Percentiles rank a stretch among this genome's conserved stretches.
Evolutionary conservation across 257 asterid genomes (phyloP).

Genomic region (Solanum gandarillasii): DNA sequence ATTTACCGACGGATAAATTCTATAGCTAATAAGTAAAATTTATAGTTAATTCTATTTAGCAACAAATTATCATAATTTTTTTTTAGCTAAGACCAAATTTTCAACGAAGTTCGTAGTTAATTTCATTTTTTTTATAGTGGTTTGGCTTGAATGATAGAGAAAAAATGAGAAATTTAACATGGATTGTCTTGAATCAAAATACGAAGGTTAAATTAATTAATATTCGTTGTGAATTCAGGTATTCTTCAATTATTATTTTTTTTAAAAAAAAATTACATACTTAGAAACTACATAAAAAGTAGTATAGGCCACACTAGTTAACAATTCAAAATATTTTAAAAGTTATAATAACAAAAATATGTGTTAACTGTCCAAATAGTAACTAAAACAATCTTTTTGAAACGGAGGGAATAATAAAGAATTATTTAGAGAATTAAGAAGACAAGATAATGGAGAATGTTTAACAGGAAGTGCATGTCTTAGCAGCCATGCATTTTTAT

Average conservation of each 20-base stretch:
- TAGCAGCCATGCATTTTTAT: constrained; percentile 18
- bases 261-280: fast-evolving
- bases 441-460: not conserved
- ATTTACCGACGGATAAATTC: not conserved
- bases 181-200: fast-evolving
- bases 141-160: not conserved
- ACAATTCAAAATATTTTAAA: not conserved
- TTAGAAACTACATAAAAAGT: not conserved
- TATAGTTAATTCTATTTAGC: not conserved
- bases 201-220: not conserved
- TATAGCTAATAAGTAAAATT: not conserved
- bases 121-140: not conserved
- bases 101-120: not conserved
- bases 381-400: no score
- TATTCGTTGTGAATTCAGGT: not conserved
- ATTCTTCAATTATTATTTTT: no score
- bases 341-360: no score
- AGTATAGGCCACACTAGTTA: fast-evolving
- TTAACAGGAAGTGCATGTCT: constrained; percentile 5
- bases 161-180: not conserved
- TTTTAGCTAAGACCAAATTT: not conserved
- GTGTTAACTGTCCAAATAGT: no score
- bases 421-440: not conserved
- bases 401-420: not conserved
- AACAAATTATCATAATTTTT: fast-evolving